Conservation (phyloP, 2,329 filamentous ascomycete genomes). For the Monosporascus sp. region DNA sequence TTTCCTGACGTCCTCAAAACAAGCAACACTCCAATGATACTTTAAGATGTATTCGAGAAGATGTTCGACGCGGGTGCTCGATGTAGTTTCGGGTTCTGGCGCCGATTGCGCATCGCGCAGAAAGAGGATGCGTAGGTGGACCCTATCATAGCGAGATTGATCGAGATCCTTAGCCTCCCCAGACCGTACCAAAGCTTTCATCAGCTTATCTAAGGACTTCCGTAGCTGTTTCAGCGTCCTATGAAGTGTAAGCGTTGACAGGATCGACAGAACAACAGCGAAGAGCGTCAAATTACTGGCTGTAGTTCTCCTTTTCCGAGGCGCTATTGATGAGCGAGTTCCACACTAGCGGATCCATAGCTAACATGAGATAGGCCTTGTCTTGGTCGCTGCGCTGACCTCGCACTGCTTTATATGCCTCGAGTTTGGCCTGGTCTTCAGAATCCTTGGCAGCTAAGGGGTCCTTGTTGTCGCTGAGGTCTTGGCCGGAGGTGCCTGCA, state of each 20-base stretch:
- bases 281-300: conserved; percentile 25
- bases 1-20: conserved; percentile 42
- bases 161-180: conserved; percentile 8
- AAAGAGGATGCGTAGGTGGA: conserved; percentile 8
- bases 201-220: conserved; percentile 8
- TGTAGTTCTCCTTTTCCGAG: conserved; percentile 23
- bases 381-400: not conserved
- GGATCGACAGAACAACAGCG: not conserved
- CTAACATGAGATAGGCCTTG: conserved; percentile 1
- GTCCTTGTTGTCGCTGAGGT: not conserved
- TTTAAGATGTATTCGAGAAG: conserved; percentile 32
- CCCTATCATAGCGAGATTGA: conserved; percentile 7
- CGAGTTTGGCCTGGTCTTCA: not conserved
- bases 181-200: conserved; percentile 6
- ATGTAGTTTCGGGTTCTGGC: not conserved
- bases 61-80: conserved; percentile 16
- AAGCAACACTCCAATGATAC: conserved; percentile 32
- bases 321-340: conserved; percentile 35
- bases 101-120: not conserved
- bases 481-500: not conserved
- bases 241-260: conserved; percentile 2
- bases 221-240: conserved; percentile 15
- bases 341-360: conserved; percentile 31
- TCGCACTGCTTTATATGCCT: not conserved
- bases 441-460: not conserved